Conservation (phyloP, 768 basidiomycete species). For the Hortiboletus campestris region DNA sequence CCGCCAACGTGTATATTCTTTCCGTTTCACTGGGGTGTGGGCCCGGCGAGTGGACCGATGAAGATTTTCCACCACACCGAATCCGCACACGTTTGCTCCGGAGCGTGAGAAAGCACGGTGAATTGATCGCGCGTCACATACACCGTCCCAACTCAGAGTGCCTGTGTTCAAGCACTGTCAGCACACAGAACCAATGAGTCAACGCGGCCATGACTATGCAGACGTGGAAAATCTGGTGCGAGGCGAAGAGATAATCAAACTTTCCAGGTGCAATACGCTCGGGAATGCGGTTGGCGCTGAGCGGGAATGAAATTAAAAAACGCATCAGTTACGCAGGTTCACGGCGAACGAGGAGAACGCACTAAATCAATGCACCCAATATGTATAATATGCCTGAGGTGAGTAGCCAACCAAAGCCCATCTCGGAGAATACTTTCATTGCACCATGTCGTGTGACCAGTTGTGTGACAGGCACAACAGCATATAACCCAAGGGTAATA, state of each 20-base stretch:
- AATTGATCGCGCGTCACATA: slow-evolving; percentile 24
- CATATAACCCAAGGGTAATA: slow-evolving; percentile 71
- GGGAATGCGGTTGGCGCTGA: slow-evolving; percentile 80
- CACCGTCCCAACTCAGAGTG: slow-evolving; percentile 36
- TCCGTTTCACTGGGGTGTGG: slow-evolving; percentile 27
- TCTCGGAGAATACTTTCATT: slow-evolving; percentile 49
- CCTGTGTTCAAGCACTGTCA: slow-evolving; percentile 58
- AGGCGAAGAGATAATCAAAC: slow-evolving; percentile 77
- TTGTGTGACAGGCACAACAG: slow-evolving; percentile 68
- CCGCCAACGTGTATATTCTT: slow-evolving; percentile 30
- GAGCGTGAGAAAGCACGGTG: slow-evolving; percentile 26
- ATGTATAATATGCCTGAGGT: slow-evolving; percentile 75
- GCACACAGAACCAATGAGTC: slow-evolving; percentile 58
- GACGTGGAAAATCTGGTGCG: slow-evolving; percentile 89
- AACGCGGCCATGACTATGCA: slow-evolving; percentile 73
- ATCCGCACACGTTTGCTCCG: slow-evolving; percentile 10
- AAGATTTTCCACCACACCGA: slow-evolving; percentile 20
- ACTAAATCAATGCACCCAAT: slow-evolving; percentile 79
- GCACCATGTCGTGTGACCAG: slow-evolving; percentile 58
- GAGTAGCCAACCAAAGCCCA: slow-evolving; percentile 72
- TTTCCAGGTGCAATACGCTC: slow-evolving; percentile 71
- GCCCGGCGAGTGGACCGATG: slow-evolving; percentile 18
- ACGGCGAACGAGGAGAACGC: slow-evolving; percentile 40
- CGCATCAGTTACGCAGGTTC: slow-evolving; percentile 23
- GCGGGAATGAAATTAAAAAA: slow-evolving; percentile 34